Base-by-base conservation (phyloP, 2,329 filamentous ascomycete genomes). In the Monosporascus sp. region DNA sequence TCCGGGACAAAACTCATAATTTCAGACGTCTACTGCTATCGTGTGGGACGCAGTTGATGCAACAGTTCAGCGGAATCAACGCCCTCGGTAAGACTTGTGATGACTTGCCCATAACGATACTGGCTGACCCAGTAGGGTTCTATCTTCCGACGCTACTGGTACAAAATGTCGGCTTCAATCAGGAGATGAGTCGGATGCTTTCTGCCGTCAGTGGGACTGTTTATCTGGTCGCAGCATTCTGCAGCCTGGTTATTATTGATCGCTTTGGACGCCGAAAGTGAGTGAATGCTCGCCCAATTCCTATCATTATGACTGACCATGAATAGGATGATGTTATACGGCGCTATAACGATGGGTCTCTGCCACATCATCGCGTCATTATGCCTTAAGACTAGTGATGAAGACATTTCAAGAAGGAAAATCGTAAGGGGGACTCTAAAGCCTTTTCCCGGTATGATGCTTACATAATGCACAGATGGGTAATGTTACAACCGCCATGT, bases 121-220 rank as follows among this genome's bases (percentile, higher is more conserved):
- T 45, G 5, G 20, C 14, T 7, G 8, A 1, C 7, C 38, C 6
- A 24, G 14, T 19, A 57, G 72, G 72, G 3, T 75, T 75, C 55
- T 76, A 76, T 52, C 67, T 85, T 0, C 81, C 82, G 0, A 82
- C 79, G 0, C 73, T 86, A 0, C 65, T 85, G 2, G 80, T 81
- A 51, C 64, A 79, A 46, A 80, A 74, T 7, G 80, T 86, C 7
- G 81, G 81, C 0, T 73, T 84, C 26, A 67, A 67, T 31, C 73
- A 82, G 53, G 71, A 71, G 41, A 74, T 78, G 61, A 76, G 79
- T 3, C 73, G 82, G 5, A 67, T 86, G 0, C 70, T 86, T 19
- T 76, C 82, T 1, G 82, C 79, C 2, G 76, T 79, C 53, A 85
- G 61, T 50, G 69, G 67, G 43, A 75, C 71, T 1, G 57, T 74